A percentile compares a stretch with the other conserved stretches of the same genome.
Evolutionary conservation across 768 basidiomycete genomes (phyloP).

Genomic region (Sistotremastrum suecicum): DNA sequence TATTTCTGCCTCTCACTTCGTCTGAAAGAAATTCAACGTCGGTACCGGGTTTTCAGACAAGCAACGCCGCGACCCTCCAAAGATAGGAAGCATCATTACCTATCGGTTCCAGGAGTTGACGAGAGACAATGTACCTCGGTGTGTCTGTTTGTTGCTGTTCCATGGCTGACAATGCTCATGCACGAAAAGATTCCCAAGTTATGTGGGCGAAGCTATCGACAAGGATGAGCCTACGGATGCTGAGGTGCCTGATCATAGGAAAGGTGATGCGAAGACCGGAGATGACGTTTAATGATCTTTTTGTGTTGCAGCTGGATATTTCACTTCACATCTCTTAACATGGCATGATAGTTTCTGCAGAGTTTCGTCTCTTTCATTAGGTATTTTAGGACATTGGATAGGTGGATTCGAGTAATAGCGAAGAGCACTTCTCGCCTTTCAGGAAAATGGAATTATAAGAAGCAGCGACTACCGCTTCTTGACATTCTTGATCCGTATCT

Average conservation of each 20-base stretch:
- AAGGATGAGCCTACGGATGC: conserved; percentile 43
- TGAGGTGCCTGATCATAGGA: conserved; percentile 24
- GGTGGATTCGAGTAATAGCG: too few species aligned
- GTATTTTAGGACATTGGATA: too few species aligned
- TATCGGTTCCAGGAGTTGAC: conserved; percentile 52
- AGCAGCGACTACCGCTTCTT: conserved; percentile 74
- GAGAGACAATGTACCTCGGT: conserved; percentile 43
- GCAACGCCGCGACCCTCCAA: conserved; percentile 38
- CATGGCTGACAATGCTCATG: background rate
- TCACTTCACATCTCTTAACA: too few species aligned
- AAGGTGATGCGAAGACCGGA: background rate
- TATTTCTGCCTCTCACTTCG: background rate
- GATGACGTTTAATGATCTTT: too few species aligned
- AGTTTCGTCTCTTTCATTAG: too few species aligned
- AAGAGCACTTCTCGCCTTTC: too few species aligned
- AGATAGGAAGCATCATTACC: conserved; percentile 37
- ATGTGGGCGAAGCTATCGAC: conserved; percentile 35
- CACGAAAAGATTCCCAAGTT: conserved; percentile 35
- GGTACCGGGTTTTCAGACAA: conserved; percentile 42
- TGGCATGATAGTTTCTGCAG: too few species aligned
- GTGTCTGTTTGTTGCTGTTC: too few species aligned
- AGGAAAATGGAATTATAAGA: background rate
- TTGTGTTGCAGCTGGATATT: too few species aligned
- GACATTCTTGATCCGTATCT: conserved; percentile 78
- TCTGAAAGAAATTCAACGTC: conserved; percentile 35